These are phyloP conservation scores for Trichocomaceae sp. DNA, from an alignment of 2,329 filamentous ascomycete species.

Conservation along the genomic window DNA sequence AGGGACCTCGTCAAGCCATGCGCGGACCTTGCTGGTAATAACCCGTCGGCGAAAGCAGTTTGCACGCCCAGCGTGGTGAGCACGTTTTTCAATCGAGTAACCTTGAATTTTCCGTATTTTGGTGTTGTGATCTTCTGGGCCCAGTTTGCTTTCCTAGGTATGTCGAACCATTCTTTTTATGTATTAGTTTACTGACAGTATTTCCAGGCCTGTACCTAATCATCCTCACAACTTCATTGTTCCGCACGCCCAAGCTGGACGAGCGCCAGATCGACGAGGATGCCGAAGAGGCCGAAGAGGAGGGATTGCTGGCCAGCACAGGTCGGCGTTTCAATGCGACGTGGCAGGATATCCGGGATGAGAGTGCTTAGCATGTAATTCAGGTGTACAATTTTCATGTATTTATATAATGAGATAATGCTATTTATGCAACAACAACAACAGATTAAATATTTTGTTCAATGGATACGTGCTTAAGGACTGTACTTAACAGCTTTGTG, in stretches of 20 bases:
- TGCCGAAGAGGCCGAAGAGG: slow-evolving; percentile 85
- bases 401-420: neutral
- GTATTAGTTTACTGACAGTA: no score
- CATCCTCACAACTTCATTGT: slow-evolving; percentile 69
- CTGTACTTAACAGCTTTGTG: slow-evolving; percentile 61
- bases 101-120: slow-evolving; percentile 92
- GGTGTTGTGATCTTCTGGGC: slow-evolving; percentile 92
- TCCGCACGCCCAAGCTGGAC: slow-evolving; percentile 72
- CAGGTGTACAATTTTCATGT: neutral
- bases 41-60: slow-evolving; percentile 65
- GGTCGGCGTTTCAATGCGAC: slow-evolving; percentile 74
- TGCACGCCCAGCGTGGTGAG: slow-evolving; percentile 90
- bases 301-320: slow-evolving; percentile 79
- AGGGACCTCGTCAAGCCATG: slow-evolving; percentile 69
- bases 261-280: slow-evolving; percentile 77
- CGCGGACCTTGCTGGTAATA: slow-evolving; percentile 66
- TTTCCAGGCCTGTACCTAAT: slow-evolving; percentile 62
- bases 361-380: neutral
- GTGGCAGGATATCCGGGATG: slow-evolving; percentile 66
- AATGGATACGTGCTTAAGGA: no score
- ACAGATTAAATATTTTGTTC: neutral
- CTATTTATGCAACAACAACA: no score
- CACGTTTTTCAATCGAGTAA: slow-evolving; percentile 87
- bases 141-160: slow-evolving; percentile 80
- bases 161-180: slow-evolving; percentile 13